These are phyloP conservation scores for Aspergillus pseudotamarii DNA, from an alignment of 2,329 filamentous ascomycete genomes.

Conservation along the genomic window DNA sequence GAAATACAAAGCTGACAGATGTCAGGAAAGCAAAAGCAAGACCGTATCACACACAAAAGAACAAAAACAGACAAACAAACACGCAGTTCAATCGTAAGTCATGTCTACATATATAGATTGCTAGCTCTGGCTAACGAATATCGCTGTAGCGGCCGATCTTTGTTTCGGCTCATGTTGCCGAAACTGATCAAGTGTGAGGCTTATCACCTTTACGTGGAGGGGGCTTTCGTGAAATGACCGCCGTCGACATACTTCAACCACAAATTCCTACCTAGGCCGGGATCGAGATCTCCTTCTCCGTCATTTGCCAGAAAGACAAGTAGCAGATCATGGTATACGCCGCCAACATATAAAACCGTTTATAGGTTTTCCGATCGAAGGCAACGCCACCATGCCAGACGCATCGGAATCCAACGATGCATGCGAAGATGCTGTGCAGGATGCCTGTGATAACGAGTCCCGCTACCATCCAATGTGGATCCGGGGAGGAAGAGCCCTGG, in stretches of 20 bases:
- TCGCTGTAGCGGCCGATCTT: conserved; percentile 9
- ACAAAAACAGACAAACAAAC: background rate
- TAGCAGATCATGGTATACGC: conserved; percentile 11
- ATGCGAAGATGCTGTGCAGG: background rate
- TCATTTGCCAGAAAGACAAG: conserved; percentile 5
- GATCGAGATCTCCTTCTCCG: background rate
- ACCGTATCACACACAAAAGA: background rate
- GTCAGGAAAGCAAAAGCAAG: background rate
- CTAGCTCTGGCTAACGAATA: background rate
- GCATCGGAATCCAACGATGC: background rate
- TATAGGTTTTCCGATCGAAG: conserved; percentile 10
- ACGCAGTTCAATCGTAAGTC: conserved; percentile 10
- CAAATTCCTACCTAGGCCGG: background rate
- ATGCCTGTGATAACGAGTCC: background rate
- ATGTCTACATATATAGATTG: background rate
- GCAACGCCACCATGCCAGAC: conserved; percentile 2
- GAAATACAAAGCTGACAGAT: background rate
- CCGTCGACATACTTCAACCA: background rate
- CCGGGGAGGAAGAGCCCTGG: background rate
- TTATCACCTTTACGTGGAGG: background rate
- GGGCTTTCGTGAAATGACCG: background rate
- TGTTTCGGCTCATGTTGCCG: conserved; percentile 19
- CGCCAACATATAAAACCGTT: conserved; percentile 9
- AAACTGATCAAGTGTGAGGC: background rate
- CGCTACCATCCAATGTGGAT: background rate